A percentile compares a stretch with the other conserved stretches of the same genome.
These are phyloP conservation scores for Akebia trifoliata DNA, from an alignment of 164 flowering plant species.

Conservation along the genomic window DNA sequence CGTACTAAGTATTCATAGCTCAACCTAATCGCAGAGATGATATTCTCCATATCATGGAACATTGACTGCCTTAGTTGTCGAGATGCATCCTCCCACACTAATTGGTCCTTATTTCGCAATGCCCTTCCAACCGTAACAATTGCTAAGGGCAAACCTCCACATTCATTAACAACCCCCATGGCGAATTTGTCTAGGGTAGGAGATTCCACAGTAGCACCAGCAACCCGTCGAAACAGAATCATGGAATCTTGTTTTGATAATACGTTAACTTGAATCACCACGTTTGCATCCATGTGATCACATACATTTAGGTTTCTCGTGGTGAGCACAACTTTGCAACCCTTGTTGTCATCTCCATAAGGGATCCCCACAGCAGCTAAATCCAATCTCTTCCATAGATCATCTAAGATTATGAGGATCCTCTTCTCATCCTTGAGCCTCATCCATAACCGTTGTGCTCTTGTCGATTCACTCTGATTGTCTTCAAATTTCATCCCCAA, in stretches of 20 bases:
- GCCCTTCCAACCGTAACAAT: conserved; percentile 18
- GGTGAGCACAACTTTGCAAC: conserved; percentile 18
- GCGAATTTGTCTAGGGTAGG: conserved; percentile 9
- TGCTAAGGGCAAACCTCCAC: conserved; percentile 30
- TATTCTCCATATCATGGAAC: conserved; percentile 3
- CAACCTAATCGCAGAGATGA: conserved; percentile 5
- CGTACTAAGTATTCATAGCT: conserved; percentile 16
- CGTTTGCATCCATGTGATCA: background rate
- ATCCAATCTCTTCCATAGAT: background rate
- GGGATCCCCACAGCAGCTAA: conserved; percentile 4
- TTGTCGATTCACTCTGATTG: background rate
- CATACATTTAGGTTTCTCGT: conserved; percentile 16
- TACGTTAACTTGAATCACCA: conserved; percentile 7
- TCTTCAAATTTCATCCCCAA: conserved; percentile 6
- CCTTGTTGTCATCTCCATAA: conserved; percentile 4
- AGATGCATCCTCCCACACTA: conserved; percentile 21
- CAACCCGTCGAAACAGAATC: conserved; percentile 16
- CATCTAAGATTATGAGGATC: conserved; percentile 8
- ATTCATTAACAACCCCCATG: conserved; percentile 9
- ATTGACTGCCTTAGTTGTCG: conserved; percentile 6
- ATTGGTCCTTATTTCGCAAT: conserved; percentile 13
- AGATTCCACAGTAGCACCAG: conserved; percentile 7
- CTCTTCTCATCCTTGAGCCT: conserved; percentile 6
- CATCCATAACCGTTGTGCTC: background rate
- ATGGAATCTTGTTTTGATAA: conserved; percentile 22